Percentiles rank a stretch among this genome's conserved stretches.
Conservation (phyloP, 2,329 filamentous ascomycete species). For the Cercospora citrullina region DNA sequence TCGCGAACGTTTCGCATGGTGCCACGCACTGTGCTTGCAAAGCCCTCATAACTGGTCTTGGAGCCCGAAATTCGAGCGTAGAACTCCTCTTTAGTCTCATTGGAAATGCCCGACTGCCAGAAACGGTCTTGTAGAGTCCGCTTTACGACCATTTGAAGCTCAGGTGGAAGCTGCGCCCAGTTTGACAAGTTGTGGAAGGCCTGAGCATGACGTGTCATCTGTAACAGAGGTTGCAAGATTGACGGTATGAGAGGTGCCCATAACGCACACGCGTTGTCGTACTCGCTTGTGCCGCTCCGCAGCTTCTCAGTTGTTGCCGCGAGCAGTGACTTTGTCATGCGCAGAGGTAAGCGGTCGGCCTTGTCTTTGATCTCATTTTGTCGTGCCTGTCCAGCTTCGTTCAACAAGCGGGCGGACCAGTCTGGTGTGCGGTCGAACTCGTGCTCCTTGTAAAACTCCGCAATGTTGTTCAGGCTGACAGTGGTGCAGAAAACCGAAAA, state of each 20-base stretch:
- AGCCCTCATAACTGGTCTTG: slow-evolving; percentile 84
- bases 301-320: slow-evolving; percentile 89
- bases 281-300: slow-evolving; percentile 69
- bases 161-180: slow-evolving; percentile 73
- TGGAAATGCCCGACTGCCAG: slow-evolving; percentile 97
- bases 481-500: slow-evolving; percentile 78
- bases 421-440: slow-evolving; percentile 75
- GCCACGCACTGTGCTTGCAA: slow-evolving; percentile 89
- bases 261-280: slow-evolving; percentile 73
- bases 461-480: slow-evolving; percentile 76
- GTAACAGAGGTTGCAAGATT: slow-evolving; percentile 82
- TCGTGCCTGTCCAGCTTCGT: slow-evolving; percentile 74
- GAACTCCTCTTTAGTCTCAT: slow-evolving; percentile 93
- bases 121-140: slow-evolving; percentile 91
- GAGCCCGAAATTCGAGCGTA: slow-evolving; percentile 89
- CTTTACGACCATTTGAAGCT: slow-evolving; percentile 74
- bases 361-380: slow-evolving; percentile 77
- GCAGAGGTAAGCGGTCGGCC: slow-evolving; percentile 72
- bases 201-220: slow-evolving; percentile 85
- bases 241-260: slow-evolving; percentile 81
- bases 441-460: slow-evolving; percentile 72
- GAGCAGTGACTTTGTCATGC: slow-evolving; percentile 88
- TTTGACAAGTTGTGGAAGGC: slow-evolving; percentile 84
- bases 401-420: slow-evolving; percentile 77
- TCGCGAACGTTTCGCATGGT: slow-evolving; percentile 87